Conservation (phyloP, 73 alveolate species). For the Halteria grandinella region DNA sequence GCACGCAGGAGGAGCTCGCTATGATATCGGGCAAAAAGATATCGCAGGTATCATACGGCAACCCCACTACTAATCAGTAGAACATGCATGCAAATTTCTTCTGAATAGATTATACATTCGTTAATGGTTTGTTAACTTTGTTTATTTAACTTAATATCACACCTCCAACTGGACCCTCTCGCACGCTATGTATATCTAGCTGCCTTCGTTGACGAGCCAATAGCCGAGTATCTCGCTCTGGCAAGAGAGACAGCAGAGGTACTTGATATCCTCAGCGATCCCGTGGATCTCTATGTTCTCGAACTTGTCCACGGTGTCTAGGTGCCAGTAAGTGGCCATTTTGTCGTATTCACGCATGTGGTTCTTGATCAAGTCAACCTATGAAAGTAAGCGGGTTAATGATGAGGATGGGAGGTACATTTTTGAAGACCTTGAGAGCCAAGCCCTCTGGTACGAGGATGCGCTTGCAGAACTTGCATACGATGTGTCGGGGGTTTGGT, state of each 20-base stretch:
- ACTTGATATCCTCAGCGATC: slow-evolving; percentile 30
- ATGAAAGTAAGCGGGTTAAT: neutral
- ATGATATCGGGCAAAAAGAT: slow-evolving; percentile 68
- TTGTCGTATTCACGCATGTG: slow-evolving; percentile 55
- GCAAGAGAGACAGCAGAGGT: slow-evolving; percentile 57
- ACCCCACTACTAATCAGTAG: slow-evolving; percentile 22
- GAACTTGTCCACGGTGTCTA: slow-evolving; percentile 42
- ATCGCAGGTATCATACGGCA: slow-evolving; percentile 30
- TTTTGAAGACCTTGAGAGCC: slow-evolving; percentile 35
- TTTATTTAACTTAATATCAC: too few relatives aligned
- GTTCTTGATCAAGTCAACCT: slow-evolving; percentile 54
- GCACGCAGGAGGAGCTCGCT: slow-evolving; percentile 61
- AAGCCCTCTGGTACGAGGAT: slow-evolving; percentile 30
- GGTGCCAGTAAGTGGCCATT: slow-evolving; percentile 49
- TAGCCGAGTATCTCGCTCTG: slow-evolving; percentile 46
- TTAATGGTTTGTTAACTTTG: too few relatives aligned
- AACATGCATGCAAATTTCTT: too few relatives aligned
- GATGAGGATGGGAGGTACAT: neutral
- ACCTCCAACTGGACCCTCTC: slow-evolving; percentile 12
- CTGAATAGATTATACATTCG: too few relatives aligned
- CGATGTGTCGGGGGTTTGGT: slow-evolving; percentile 14
- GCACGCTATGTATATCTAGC: slow-evolving; percentile 2
- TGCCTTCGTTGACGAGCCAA: neutral
- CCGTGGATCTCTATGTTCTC: slow-evolving; percentile 56
- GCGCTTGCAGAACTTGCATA: slow-evolving; percentile 43